Evolutionary conservation across 2,329 filamentous ascomycete species (phyloP), one percentile per base, ranked within the genome.

Genomic region (Aureobasidium vineae): DNA sequence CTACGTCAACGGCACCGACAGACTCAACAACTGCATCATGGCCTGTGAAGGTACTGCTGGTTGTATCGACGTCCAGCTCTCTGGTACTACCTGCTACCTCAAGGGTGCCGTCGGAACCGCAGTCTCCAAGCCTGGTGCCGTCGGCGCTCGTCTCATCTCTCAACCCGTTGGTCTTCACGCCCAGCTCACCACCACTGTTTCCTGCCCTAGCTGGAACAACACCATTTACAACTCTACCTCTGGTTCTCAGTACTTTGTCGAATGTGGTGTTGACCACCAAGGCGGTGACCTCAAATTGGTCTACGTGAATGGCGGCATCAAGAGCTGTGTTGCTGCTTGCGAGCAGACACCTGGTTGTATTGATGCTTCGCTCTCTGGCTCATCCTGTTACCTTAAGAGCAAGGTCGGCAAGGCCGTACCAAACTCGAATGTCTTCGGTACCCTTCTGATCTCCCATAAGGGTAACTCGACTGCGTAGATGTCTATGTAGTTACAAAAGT

Each of bases 381-480:
- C 68, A 7, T 71, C 72, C n/a, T 75, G 73, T 64, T 74, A 75
- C 64, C 56, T 75, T 60, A 76, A 76, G 72, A 70, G 61, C 13
- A 68, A 52, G 5, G 49, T 75, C 15, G 73, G 72, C 4, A 50
- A 61, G 13, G 53, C 69, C 8, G 49, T 72, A 15, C 66, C 68
- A 23, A 71, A 71, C 45, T 67, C 60, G 11, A 36, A 61, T 16
- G 57, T 49, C 36, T 47, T 49, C 16, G 38, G 41, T 49, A 61
- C 43, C 11, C 43, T 61, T 23, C 21, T 61, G 31, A 61, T 61
- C 21, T 49, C 40, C 10, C 43, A 47, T 2, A 61, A 61, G 41
- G 57, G 41, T n/a, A 61, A 47, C 10, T 61, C 57, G 28, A 61
- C 57, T 49, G 41, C 26, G 5, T 52, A 52, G 21, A 33, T 13